Percentiles rank a stretch among this genome's conserved stretches.
These are phyloP conservation scores for Ganoderma boninense DNA, from an alignment of 1,284 basidiomycete genomes.

Conservation along the genomic window DNA sequence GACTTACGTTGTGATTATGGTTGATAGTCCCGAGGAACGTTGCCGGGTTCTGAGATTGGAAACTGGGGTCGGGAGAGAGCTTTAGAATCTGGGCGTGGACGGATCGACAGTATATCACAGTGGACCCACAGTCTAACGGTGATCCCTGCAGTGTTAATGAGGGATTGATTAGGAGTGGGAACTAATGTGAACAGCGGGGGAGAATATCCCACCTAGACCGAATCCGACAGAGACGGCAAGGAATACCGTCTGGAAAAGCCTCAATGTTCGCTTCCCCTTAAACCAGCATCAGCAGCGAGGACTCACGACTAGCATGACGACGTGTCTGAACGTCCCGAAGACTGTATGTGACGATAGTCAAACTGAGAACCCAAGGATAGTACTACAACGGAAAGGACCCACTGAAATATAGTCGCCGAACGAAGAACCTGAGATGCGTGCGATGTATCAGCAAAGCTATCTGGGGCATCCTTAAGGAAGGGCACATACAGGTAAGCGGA, in stretches of 20 bases:
- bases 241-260: background rate
- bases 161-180: background rate
- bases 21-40: background rate
- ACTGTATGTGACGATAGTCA: background rate
- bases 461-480: background rate
- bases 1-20: background rate
- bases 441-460: background rate
- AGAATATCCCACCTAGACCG: background rate
- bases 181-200: background rate
- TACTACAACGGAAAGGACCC: background rate
- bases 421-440: constrained; percentile 1
- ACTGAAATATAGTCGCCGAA: background rate
- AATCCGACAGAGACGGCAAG: background rate
- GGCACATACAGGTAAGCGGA: background rate
- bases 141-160: background rate
- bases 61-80: background rate
- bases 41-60: background rate
- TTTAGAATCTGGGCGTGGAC: too few relatives aligned
- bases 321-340: background rate
- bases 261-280: background rate
- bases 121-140: background rate
- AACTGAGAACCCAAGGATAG: too few relatives aligned
- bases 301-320: background rate
- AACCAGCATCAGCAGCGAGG: background rate
- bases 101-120: too few relatives aligned